Evolutionary conservation across 345 rosid species (phyloP).

Genomic region (Dovyalis caffra): DNA sequence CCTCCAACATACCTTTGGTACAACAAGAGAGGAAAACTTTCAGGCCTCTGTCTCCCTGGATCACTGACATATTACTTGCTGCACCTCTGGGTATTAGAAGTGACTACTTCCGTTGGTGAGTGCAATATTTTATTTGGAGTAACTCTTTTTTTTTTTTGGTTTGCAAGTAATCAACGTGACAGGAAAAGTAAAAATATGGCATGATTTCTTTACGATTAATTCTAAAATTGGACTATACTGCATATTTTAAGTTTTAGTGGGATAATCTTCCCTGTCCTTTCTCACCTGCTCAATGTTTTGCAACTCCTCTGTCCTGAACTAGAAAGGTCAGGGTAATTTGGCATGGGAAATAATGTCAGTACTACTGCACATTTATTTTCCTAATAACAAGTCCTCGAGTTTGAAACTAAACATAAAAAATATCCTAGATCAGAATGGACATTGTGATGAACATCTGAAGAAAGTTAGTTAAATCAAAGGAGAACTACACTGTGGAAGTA

Average conservation of each 20-base stretch:
- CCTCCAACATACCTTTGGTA: constrained; percentile 36
- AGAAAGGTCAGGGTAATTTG: neutral
- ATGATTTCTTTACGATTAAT: neutral
- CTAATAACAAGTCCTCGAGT: neutral
- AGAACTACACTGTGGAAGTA: neutral
- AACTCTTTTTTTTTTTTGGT: neutral
- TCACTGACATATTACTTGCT: constrained; percentile 87
- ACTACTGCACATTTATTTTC: neutral
- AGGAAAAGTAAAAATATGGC: neutral
- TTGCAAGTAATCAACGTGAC: neutral
- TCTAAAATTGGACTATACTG: neutral
- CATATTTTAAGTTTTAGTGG: neutral
- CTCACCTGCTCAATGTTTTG: neutral
- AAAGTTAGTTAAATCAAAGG: neutral
- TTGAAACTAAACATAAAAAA: neutral
- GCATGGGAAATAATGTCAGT: neutral
- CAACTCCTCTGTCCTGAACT: neutral
- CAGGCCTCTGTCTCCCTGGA: constrained; percentile 97
- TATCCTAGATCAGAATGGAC: neutral
- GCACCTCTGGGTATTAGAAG: constrained; percentile 94
- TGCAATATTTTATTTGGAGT: constrained; percentile 13
- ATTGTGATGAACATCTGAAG: neutral
- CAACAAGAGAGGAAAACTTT: constrained; percentile 81
- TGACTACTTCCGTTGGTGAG: constrained; percentile 97
- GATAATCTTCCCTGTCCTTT: neutral